Conservation (phyloP, 192 early-diverging fungal genomes). For the Coemansia sp. region DNA sequence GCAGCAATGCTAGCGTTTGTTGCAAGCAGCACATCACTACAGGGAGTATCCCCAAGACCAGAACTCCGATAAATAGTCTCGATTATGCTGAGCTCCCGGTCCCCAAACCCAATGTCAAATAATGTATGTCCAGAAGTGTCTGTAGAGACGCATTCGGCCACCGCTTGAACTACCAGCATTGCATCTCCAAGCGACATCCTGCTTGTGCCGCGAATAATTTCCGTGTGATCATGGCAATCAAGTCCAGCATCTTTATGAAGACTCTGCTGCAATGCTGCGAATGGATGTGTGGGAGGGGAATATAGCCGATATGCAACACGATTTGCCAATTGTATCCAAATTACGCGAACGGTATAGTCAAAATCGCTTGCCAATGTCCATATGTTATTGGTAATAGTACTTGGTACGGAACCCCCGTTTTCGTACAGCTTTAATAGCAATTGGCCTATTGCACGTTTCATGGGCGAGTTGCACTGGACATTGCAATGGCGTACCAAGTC, state of each 20-base stretch:
- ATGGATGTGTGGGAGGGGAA: background rate
- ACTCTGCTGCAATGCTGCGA: background rate
- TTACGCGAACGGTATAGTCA: constrained; percentile 11
- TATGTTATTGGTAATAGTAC: constrained; percentile 1
- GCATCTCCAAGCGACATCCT: constrained; percentile 27
- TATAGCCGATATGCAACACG: constrained; percentile 1
- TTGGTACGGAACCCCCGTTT: background rate
- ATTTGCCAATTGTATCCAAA: constrained; percentile 18
- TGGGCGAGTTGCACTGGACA: background rate
- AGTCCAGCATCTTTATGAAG: constrained; percentile 7
- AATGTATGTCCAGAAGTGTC: background rate
- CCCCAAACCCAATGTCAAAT: constrained; percentile 15
- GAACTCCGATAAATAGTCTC: constrained; percentile 8
- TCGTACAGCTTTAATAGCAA: constrained; percentile 15
- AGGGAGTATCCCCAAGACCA: background rate
- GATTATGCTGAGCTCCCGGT: constrained; percentile 6
- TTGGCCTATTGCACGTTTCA: constrained; percentile 20
- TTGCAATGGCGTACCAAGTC: constrained; percentile 7
- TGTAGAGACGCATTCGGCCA: background rate
- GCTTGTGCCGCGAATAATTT: background rate
- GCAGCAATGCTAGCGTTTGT: constrained; percentile 3
- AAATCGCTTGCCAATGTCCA: constrained; percentile 19
- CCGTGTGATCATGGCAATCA: background rate
- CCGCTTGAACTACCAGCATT: constrained; percentile 13
- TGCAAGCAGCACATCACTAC: background rate